These are phyloP conservation scores for Annulohypoxylon stygium DNA, from an alignment of 495 filamentous ascomycete genomes.

Conservation along the genomic window DNA sequence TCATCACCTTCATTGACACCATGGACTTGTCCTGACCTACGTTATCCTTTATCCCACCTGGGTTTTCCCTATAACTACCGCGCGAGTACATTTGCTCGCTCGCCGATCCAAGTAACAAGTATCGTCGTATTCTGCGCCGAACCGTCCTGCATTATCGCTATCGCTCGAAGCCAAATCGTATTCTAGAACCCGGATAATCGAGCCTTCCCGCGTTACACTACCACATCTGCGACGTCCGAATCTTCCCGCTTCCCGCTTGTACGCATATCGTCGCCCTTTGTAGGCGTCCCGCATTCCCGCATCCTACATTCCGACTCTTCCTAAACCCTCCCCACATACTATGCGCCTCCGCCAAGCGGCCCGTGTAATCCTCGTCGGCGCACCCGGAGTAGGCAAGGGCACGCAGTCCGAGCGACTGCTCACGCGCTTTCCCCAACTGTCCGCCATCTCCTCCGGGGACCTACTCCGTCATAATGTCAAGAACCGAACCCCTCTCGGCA, in stretches of 20 bases:
- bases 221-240: constrained; percentile 26
- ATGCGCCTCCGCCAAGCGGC: constrained; percentile 84
- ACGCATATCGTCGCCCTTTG: constrained; percentile 21
- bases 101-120: constrained; percentile 9
- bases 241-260: constrained; percentile 25
- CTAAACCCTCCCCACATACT: constrained; percentile 37
- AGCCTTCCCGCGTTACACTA: constrained; percentile 23
- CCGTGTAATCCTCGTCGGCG: constrained; percentile 92
- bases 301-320: constrained; percentile 21
- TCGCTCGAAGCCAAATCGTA: constrained; percentile 14
- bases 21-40: constrained; percentile 36
- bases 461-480: constrained; percentile 93
- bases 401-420: constrained; percentile 93
- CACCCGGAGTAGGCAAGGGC: constrained; percentile 93
- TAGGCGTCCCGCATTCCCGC: constrained; percentile 13
- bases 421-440: constrained; percentile 85
- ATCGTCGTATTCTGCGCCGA: constrained; percentile 32
- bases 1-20: constrained; percentile 5
- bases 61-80: constrained; percentile 4
- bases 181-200: constrained; percentile 21
- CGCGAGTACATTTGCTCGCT: constrained; percentile 10
- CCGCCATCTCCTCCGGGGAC: constrained; percentile 94
- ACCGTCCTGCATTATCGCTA: constrained; percentile 18
- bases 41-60: constrained; percentile 13
- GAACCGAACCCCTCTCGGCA: constrained; percentile 84